A percentile compares a stretch with the other conserved stretches of the same genome.
Evolutionary conservation across 805 yeast genomes (phyloP).

Genomic region (Ogataea siamensis): DNA sequence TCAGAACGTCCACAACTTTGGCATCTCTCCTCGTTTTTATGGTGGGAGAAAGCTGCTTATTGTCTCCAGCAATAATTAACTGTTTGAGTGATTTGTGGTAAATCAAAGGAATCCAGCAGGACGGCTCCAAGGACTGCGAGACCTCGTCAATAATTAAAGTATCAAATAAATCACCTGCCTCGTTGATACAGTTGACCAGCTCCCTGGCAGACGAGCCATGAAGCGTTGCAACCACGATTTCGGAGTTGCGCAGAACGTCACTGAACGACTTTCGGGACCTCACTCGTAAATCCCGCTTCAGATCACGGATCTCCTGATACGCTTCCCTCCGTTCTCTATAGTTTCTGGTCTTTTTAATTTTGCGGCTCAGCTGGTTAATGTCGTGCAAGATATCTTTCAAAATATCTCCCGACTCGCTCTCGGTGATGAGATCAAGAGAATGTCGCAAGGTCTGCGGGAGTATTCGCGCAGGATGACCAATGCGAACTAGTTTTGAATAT

Average conservation of each 20-base stretch:
- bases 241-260: constrained; percentile 57
- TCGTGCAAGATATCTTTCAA: constrained; percentile 68
- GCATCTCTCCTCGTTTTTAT: constrained; percentile 53
- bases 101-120: constrained; percentile 91
- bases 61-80: constrained; percentile 87
- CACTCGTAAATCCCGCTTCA: constrained; percentile 65
- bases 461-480: constrained; percentile 93
- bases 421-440: constrained; percentile 72
- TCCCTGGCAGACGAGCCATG: constrained; percentile 85
- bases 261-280: constrained; percentile 64
- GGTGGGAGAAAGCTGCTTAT: constrained; percentile 89
- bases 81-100: constrained; percentile 56
- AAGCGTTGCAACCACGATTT: constrained; percentile 76
- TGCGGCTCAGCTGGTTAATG: constrained; percentile 47
- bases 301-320: constrained; percentile 64
- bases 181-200: constrained; percentile 46
- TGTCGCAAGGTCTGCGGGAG: constrained; percentile 60
- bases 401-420: constrained; percentile 55
- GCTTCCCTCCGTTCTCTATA: constrained; percentile 64
- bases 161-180: constrained; percentile 51
- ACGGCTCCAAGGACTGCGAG: constrained; percentile 90
- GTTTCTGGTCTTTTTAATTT: constrained; percentile 52
- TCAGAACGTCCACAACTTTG: constrained; percentile 45
- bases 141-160: constrained; percentile 92
- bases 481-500: constrained; percentile 54